A percentile compares a stretch with the other conserved stretches of the same genome.
Evolutionary conservation across 306 rosid species (phyloP).

Genomic region (Prunus salicina): DNA sequence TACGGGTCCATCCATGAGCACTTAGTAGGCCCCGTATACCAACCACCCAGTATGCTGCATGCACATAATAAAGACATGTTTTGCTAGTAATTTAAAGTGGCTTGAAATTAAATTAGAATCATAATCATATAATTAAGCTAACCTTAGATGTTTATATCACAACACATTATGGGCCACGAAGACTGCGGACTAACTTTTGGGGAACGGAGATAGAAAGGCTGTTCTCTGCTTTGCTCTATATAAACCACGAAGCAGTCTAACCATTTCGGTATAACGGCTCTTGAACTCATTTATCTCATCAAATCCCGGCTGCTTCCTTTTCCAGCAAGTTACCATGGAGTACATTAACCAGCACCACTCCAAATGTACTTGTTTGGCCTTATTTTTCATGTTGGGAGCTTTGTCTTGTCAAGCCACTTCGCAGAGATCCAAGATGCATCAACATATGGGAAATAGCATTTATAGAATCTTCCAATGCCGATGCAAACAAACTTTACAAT

Average conservation of each 20-base stretch:
- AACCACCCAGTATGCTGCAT: background rate
- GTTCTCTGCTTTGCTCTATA: background rate
- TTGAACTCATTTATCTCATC: background rate
- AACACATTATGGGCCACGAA: background rate
- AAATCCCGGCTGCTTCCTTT: background rate
- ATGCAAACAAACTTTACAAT: conserved; percentile 21
- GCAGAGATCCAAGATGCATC: background rate
- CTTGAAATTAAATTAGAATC: background rate
- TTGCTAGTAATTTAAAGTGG: background rate
- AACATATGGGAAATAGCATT: background rate
- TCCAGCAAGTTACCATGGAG: background rate
- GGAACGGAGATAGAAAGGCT: background rate
- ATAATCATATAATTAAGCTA: background rate
- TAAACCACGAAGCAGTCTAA: background rate
- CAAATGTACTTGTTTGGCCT: background rate
- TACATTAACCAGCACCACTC: background rate
- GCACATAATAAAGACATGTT: background rate
- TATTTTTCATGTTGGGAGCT: background rate
- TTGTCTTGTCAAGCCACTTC: background rate
- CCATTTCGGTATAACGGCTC: background rate
- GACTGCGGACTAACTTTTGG: background rate
- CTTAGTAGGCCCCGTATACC: too few relatives aligned
- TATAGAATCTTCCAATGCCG: conserved; percentile 22
- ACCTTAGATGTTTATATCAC: background rate
- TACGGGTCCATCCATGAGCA: too few relatives aligned